These are phyloP conservation scores for Pythium monospermum DNA, from an alignment of 352 stramenopile genomes.

Conservation along the genomic window DNA sequence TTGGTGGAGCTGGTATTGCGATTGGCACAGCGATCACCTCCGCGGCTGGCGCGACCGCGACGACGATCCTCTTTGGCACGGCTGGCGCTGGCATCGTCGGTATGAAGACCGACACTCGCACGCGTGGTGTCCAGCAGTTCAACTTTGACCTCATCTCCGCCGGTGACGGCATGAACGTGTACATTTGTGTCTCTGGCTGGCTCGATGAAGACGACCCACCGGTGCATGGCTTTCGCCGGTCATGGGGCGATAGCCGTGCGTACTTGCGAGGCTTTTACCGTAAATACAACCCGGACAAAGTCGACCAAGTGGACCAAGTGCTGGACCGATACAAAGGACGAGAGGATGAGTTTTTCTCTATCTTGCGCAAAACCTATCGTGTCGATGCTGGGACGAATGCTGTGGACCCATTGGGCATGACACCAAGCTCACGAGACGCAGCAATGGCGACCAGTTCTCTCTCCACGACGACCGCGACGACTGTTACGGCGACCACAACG, in stretches of 20 bases:
- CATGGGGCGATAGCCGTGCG: constrained; percentile 76
- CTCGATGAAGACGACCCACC: constrained; percentile 71
- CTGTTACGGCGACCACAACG: too few species aligned
- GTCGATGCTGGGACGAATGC: constrained; percentile 28
- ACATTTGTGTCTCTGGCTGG: constrained; percentile 84
- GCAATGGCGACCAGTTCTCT: not conserved
- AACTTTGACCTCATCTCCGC: constrained; percentile 76
- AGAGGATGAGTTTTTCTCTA: constrained; percentile 78
- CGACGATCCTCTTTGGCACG: constrained; percentile 77
- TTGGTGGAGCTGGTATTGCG: constrained; percentile 56
- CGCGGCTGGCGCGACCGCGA: constrained; percentile 50
- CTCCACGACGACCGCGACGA: too few species aligned
- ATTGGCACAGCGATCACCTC: constrained; percentile 61
- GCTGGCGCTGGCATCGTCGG: constrained; percentile 71
- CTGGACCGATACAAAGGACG: constrained; percentile 79
- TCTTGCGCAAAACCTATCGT: constrained; percentile 59
- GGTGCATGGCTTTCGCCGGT: constrained; percentile 48
- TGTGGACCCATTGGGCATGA: constrained; percentile 45
- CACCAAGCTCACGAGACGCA: constrained; percentile 23
- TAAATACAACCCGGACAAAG: constrained; percentile 60
- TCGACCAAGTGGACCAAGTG: constrained; percentile 75
- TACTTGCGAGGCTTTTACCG: constrained; percentile 77
- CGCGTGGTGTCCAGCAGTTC: constrained; percentile 73
- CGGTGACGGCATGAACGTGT: constrained; percentile 84
- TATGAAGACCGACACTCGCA: constrained; percentile 75